Conservation (phyloP, 169 alveolate species). For the Cystoisospora suis region DNA sequence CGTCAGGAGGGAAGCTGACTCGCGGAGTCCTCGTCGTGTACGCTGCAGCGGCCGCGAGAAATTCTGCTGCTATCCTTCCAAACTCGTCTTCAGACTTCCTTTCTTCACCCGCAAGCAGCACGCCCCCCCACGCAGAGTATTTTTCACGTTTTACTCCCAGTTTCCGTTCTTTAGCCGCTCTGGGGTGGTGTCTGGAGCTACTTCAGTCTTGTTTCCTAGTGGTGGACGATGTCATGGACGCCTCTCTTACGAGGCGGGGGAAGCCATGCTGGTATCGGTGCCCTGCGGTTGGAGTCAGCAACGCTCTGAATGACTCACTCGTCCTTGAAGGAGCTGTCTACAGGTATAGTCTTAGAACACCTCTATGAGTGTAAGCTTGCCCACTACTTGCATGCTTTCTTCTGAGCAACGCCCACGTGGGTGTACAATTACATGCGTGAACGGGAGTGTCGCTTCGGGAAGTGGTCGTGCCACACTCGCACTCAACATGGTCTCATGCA, state of each 20-base stretch:
- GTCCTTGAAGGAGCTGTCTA: slow-evolving; percentile 48
- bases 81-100: not conserved
- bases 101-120: not conserved
- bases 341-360: no score
- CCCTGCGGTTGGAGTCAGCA: slow-evolving; percentile 55
- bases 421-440: no score
- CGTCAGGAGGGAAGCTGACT: slow-evolving; percentile 70
- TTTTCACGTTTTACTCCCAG: no score
- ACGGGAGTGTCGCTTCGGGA: no score
- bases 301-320: slow-evolving; percentile 66
- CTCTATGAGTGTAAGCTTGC: no score
- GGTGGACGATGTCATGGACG: slow-evolving; percentile 73
- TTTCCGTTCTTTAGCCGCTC: not conserved
- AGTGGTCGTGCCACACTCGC: no score
- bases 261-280: slow-evolving; percentile 62
- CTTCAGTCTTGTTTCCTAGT: slow-evolving; percentile 69
- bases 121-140: not conserved
- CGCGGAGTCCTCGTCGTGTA: slow-evolving; percentile 66
- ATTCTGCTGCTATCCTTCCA: not conserved
- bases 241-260: slow-evolving; percentile 66
- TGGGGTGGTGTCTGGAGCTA: slow-evolving; percentile 72
- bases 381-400: no score
- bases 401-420: no score
- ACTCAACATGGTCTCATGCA: no score
- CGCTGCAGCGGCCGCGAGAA: slow-evolving; percentile 50